Conservation (phyloP, 2,329 filamentous ascomycete genomes). For the Fusarium graminum region DNA sequence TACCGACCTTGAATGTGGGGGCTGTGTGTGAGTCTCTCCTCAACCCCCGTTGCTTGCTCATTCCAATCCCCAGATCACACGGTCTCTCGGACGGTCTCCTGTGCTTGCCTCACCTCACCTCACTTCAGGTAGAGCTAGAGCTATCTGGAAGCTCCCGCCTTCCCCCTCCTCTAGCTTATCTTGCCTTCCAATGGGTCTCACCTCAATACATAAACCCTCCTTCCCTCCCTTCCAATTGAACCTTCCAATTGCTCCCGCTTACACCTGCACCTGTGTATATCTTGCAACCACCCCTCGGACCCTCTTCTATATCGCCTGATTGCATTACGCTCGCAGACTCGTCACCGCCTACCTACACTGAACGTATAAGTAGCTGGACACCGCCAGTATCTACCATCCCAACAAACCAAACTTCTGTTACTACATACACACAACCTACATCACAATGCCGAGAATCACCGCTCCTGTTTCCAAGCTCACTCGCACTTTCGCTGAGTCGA, state of each 20-base stretch:
- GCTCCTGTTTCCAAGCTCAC: slow-evolving; percentile 64
- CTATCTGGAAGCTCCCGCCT: slow-evolving; percentile 30
- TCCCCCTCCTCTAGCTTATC: slow-evolving; percentile 30
- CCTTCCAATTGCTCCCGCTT: slow-evolving; percentile 22
- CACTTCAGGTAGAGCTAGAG: slow-evolving; percentile 7
- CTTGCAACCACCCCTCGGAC: slow-evolving; percentile 5
- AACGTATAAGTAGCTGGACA: slow-evolving; percentile 39
- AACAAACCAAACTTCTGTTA: slow-evolving; percentile 4
- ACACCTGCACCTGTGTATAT: slow-evolving; percentile 16
- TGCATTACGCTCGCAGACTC: background rate
- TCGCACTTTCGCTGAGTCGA: slow-evolving; percentile 61
- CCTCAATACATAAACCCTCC: slow-evolving; percentile 38
- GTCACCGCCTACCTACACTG: slow-evolving; percentile 29
- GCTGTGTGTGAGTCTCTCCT: slow-evolving; percentile 23
- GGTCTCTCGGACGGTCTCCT: slow-evolving; percentile 28
- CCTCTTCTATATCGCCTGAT: slow-evolving; percentile 34
- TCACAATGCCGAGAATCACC: slow-evolving; percentile 63
- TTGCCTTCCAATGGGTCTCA: slow-evolving; percentile 17
- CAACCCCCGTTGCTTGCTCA: slow-evolving; percentile 23
- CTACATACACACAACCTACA: slow-evolving; percentile 10
- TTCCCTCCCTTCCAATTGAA: slow-evolving; percentile 28
- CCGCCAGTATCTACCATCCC: slow-evolving; percentile 11
- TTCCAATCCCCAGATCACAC: slow-evolving; percentile 37
- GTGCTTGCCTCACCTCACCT: slow-evolving; percentile 30
- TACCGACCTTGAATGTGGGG: slow-evolving; percentile 16